Percentiles rank a stretch among this genome's conserved stretches.
phyloP scores from a whole-genome alignment of 352 stramenopile species.

The Pythium graminicola region DNA sequence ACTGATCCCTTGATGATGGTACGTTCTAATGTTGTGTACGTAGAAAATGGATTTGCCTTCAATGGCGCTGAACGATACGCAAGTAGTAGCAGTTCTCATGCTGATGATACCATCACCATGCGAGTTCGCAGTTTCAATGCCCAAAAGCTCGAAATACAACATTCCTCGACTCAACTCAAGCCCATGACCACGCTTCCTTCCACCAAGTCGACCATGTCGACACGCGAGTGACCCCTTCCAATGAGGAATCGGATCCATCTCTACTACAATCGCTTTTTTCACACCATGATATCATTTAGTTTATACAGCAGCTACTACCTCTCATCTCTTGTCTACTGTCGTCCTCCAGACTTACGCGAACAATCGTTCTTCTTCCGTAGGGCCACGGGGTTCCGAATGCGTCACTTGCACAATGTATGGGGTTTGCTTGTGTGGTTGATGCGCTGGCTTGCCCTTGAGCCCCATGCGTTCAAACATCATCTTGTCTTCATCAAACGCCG shows the following conservation, averaged over 20 bases:
- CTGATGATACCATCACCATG: constrained; percentile 29
- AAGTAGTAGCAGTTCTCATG: background rate
- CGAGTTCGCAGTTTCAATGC: constrained; percentile 23
- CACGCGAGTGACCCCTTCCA: background rate
- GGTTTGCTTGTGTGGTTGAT: constrained; percentile 80
- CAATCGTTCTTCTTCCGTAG: constrained; percentile 37
- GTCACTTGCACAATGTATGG: constrained; percentile 81
- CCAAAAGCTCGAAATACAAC: no score
- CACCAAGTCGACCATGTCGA: background rate
- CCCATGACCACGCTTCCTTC: background rate
- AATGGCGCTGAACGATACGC: constrained; percentile 20
- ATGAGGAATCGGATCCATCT: background rate
- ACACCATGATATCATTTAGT: constrained; percentile 6
- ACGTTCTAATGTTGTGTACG: background rate
- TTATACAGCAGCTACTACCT: background rate
- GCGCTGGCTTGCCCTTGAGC: constrained; percentile 93
- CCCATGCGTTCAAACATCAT: constrained; percentile 93
- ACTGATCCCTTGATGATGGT: no score
- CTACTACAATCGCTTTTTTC: background rate
- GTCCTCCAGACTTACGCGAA: constrained; percentile 22
- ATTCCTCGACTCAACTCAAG: no score
- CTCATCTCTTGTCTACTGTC: constrained; percentile 35
- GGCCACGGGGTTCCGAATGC: constrained; percentile 38
- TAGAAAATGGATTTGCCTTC: constrained; percentile 33
- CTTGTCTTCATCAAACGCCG: constrained; percentile 94